These are phyloP conservation scores for Zopfia rhizophila DNA, from an alignment of 2,329 filamentous ascomycete species.

Conservation along the genomic window DNA sequence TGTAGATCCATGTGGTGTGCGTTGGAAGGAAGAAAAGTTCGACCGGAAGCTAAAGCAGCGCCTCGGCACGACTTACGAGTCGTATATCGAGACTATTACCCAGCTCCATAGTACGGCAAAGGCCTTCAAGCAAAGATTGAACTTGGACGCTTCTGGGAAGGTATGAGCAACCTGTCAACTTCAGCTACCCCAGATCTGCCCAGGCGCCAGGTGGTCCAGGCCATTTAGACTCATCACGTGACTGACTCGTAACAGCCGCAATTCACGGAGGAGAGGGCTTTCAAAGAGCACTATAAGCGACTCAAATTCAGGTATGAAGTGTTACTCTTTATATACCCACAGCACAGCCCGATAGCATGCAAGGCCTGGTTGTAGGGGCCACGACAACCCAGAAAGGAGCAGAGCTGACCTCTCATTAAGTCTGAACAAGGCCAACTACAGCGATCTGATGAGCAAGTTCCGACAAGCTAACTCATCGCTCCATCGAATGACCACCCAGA, in stretches of 20 bases:
- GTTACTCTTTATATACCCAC: too few relatives aligned
- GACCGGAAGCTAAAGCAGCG: slow-evolving; percentile 24
- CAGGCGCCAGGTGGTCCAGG: too few relatives aligned
- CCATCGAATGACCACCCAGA: slow-evolving; percentile 36
- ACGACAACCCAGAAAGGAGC: too few relatives aligned
- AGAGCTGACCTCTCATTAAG: too few relatives aligned
- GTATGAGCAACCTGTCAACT: slow-evolving; percentile 2
- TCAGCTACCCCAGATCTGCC: too few relatives aligned
- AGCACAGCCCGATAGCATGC: too few relatives aligned
- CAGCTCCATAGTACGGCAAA: slow-evolving; percentile 18
- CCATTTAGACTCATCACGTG: too few relatives aligned
- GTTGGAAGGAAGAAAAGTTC: slow-evolving; percentile 32
- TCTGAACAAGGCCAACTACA: slow-evolving; percentile 37
- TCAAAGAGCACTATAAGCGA: slow-evolving; percentile 42
- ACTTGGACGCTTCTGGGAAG: slow-evolving; percentile 28
- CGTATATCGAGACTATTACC: slow-evolving; percentile 28
- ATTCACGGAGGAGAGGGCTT: slow-evolving; percentile 30
- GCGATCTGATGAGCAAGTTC: slow-evolving; percentile 35
- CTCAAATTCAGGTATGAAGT: slow-evolving; percentile 43
- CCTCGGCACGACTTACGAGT: slow-evolving; percentile 22
- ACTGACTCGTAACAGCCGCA: slow-evolving; percentile 23
- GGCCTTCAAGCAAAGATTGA: slow-evolving; percentile 27
- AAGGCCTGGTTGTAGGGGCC: too few relatives aligned
- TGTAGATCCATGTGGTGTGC: slow-evolving; percentile 24
- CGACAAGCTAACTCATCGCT: slow-evolving; percentile 32